Conservation (phyloP, 2,329 filamentous ascomycete species). For the Anisogramma anomala region DNA sequence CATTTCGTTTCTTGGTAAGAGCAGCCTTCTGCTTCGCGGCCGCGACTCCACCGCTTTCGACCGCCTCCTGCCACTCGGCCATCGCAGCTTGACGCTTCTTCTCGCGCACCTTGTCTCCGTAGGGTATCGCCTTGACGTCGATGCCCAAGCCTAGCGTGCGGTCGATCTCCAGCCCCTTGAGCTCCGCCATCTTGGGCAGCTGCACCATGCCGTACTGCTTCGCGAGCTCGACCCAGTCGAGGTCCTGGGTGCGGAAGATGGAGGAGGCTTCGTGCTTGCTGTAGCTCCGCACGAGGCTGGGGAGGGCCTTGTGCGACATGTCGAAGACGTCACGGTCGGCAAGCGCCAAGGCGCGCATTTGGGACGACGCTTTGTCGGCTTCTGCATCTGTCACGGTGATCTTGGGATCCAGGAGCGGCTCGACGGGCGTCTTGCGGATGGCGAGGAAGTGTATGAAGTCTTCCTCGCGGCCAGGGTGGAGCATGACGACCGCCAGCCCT, state of each 20-base stretch:
- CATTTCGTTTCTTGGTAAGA: conserved; percentile 47
- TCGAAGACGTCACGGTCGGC: conserved; percentile 63
- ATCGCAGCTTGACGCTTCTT: conserved; percentile 49
- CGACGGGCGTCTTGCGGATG: conserved; percentile 75
- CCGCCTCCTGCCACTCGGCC: conserved; percentile 34
- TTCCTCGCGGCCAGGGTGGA: conserved; percentile 76
- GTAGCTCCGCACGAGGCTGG: conserved; percentile 87
- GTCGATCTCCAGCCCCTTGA: conserved; percentile 55
- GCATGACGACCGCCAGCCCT: conserved; percentile 73
- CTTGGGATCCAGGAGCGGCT: conserved; percentile 44
- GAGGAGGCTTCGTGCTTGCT: conserved; percentile 81
- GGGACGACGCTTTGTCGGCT: conserved; percentile 30
- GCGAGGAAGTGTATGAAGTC: conserved; percentile 82
- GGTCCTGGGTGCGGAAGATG: conserved; percentile 72
- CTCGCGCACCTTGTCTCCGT: conserved; percentile 62
- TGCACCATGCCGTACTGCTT: conserved; percentile 76
- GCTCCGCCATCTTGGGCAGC: conserved; percentile 88
- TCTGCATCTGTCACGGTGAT: conserved; percentile 49
- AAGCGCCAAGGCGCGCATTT: conserved; percentile 27
- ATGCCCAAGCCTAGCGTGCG: conserved; percentile 49
- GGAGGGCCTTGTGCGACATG: conserved; percentile 82
- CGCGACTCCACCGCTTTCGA: conserved; percentile 24
- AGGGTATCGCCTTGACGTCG: conserved; percentile 57
- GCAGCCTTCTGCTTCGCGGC: conserved; percentile 31
- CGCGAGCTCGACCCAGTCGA: conserved; percentile 76